Evolutionary conservation across 2,329 filamentous ascomycete species (phyloP).

Genomic region (Fusarium xyrophilum): DNA sequence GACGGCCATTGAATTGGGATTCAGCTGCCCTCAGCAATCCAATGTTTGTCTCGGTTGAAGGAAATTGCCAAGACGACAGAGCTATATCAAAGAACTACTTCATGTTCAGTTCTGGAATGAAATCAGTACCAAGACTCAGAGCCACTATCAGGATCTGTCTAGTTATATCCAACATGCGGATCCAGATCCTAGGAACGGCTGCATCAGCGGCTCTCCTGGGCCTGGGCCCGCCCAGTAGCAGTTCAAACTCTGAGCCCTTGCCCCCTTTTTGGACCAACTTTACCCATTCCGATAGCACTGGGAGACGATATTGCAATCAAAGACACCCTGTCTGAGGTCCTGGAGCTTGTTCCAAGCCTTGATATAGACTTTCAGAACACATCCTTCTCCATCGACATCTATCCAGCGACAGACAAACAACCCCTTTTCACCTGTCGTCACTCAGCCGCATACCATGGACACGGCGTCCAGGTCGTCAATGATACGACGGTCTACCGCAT

Average conservation of each 20-base stretch:
- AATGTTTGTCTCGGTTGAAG: accelerated
- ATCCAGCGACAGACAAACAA: background rate
- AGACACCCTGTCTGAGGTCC: background rate
- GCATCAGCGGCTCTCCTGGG: background rate
- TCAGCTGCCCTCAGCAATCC: too few relatives aligned
- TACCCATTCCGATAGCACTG: background rate
- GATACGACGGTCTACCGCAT: slow-evolving; percentile 1
- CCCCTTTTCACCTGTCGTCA: background rate
- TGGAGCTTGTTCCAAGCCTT: background rate
- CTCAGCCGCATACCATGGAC: background rate
- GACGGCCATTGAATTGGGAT: background rate
- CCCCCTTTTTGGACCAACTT: background rate
- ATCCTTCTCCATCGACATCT: background rate
- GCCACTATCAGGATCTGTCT: accelerated
- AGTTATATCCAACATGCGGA: background rate
- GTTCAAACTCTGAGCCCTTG: background rate
- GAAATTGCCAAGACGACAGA: background rate
- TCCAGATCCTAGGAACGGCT: background rate
- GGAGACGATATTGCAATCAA: accelerated
- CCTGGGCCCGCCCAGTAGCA: background rate
- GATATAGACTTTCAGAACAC: background rate
- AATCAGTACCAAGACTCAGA: accelerated
- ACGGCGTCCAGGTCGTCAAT: background rate
- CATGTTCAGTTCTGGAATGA: background rate
- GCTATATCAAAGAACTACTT: background rate